These are phyloP conservation scores for Powellomyces hirtus DNA, from an alignment of 192 early-diverging fungal species.

Conservation along the genomic window DNA sequence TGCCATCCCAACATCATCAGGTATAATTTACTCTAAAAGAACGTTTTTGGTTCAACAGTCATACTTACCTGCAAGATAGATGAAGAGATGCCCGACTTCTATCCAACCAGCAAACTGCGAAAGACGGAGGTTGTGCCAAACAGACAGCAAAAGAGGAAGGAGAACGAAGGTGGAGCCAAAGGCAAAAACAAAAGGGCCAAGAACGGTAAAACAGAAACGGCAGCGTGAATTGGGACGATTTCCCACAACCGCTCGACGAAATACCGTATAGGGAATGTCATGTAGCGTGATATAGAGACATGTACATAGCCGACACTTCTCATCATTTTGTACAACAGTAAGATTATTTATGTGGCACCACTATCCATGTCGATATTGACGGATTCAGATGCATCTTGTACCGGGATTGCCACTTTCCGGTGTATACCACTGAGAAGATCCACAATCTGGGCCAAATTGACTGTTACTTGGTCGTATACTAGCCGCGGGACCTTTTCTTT, in stretches of 20 bases:
- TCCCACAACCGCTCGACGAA: no score
- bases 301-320: no score
- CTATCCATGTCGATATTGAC: constrained; percentile 6
- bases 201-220: constrained; percentile 33
- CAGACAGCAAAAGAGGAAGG: constrained; percentile 2
- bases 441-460: constrained; percentile 2
- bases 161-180: constrained; percentile 34
- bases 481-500: constrained; percentile 44
- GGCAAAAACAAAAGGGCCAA: constrained; percentile 40
- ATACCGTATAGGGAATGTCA: no score
- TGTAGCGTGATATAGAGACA: no score
- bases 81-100: constrained; percentile 43
- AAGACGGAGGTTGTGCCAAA: constrained; percentile 26
- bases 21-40: background rate
- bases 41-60: background rate
- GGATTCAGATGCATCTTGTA: constrained; percentile 5
- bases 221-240: no score
- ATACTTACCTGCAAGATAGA: constrained; percentile 39
- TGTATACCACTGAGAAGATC: background rate
- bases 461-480: constrained; percentile 30
- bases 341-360: background rate
- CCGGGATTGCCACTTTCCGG: background rate
- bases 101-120: constrained; percentile 47
- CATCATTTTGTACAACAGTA: no score
- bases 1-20: background rate